phyloP scores from a whole-genome alignment of 1,284 basidiomycete species.

The Sanghuangporus baumii region DNA sequence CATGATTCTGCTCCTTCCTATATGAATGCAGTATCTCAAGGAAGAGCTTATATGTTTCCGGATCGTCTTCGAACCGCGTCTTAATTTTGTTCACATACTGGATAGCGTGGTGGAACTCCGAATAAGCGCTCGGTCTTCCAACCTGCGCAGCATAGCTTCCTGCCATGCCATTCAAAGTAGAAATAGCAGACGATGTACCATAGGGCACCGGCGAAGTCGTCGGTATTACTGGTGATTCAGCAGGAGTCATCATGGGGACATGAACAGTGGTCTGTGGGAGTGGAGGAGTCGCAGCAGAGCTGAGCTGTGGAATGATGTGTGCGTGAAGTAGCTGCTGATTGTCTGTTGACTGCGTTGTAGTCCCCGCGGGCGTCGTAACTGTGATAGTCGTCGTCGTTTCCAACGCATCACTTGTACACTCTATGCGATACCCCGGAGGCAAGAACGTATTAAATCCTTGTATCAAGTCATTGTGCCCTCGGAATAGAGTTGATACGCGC shows the following conservation, averaged over 20 bases:
- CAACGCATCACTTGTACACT: constrained; percentile 74
- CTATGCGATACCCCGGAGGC: constrained; percentile 94
- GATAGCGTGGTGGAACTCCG: constrained; percentile 96
- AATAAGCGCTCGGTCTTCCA: constrained; percentile 36
- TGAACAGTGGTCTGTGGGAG: constrained; percentile 21
- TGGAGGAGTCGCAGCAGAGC: constrained; percentile 22
- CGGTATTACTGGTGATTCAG: constrained; percentile 12
- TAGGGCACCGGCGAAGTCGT: constrained; percentile 25
- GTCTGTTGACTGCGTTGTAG: constrained; percentile 51
- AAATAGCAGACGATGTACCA: constrained; percentile 23
- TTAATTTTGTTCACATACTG: constrained; percentile 99
- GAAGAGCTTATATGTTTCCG: constrained; percentile 97
- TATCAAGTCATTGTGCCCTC: constrained; percentile 90
- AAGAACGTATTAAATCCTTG: constrained; percentile 99
- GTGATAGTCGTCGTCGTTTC: constrained; percentile 78
- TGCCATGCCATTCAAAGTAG: constrained; percentile 19
- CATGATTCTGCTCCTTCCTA: constrained; percentile 89
- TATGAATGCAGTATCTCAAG: constrained; percentile 97
- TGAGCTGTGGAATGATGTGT: constrained; percentile 28
- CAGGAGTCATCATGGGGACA: not conserved
- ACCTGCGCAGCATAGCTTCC: constrained; percentile 20
- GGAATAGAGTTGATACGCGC: constrained; percentile 92
- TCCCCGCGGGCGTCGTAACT: constrained; percentile 91
- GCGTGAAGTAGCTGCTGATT: constrained; percentile 28
- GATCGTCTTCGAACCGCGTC: constrained; percentile 85